These are phyloP conservation scores for Balamuthia mandrillaris DNA, from an alignment of 208 protist genomes.

Conservation along the genomic window DNA sequence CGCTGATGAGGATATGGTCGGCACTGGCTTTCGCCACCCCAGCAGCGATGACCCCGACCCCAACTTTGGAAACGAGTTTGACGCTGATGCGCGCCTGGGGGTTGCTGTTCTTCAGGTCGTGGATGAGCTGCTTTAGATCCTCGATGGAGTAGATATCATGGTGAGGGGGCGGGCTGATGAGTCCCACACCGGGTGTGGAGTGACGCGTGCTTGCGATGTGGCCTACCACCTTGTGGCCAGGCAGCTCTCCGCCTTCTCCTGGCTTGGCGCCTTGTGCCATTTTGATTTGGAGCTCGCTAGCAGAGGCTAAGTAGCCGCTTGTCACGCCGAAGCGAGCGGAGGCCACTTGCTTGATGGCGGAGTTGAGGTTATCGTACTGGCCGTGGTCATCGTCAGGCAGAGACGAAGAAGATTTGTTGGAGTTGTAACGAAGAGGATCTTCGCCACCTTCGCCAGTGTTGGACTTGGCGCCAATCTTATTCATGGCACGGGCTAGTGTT, in stretches of 20 bases:
- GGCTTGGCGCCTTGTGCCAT: conserved; percentile 84
- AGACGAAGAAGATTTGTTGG: too few species aligned
- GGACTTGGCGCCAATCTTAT: conserved; percentile 72
- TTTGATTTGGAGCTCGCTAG: conserved; percentile 84
- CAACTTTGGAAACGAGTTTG: conserved; percentile 74
- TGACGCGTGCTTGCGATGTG: conserved; percentile 69
- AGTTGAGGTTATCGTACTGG: too few species aligned
- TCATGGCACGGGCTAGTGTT: conserved; percentile 78
- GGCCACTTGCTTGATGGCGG: conserved; percentile 82
- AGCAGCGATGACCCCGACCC: conserved; percentile 71
- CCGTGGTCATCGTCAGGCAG: conserved; percentile 47
- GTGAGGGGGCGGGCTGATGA: conserved; percentile 82
- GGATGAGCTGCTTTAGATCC: conserved; percentile 81
- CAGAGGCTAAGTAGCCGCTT: conserved; percentile 69
- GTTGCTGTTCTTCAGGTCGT: conserved; percentile 74
- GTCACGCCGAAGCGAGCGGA: conserved; percentile 81
- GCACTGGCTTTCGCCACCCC: conserved; percentile 81
- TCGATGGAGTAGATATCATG: conserved; percentile 87
- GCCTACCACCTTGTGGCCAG: conserved; percentile 73
- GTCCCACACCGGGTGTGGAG: conserved; percentile 74
- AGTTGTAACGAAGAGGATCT: conserved; percentile 46
- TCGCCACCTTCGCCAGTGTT: conserved; percentile 82
- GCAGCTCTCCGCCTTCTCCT: conserved; percentile 81
- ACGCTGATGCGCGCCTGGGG: conserved; percentile 65
- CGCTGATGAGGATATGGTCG: conserved; percentile 81